Base-by-base conservation (phyloP, 805 yeast species). In the Geotrichum ghanense region DNA sequence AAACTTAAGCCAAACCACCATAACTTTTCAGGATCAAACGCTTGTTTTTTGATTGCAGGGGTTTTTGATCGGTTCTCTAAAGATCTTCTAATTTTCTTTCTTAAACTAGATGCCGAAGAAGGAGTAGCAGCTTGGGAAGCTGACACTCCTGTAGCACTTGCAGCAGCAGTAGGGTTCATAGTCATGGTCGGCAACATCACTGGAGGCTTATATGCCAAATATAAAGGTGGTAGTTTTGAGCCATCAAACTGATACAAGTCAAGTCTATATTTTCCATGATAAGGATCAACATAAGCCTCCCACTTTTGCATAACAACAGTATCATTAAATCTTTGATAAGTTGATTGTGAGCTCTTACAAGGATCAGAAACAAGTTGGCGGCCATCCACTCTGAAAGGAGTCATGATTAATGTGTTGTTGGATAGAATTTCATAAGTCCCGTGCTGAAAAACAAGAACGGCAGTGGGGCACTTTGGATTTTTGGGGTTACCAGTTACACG, bases 121-220 rank as follows among this genome's bases (percentile, higher is more conserved):
- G 37, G 37, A 31, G 37, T 31, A 31, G 37, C 37, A 31, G 37
- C 37, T 47, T 51, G 48, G 12, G 53, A 44, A 21, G 43, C 49
- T 14, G 49, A 43, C n/a, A 46, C 14, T 4, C 46, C 9, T 4
- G 53, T 46, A n/a, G 55, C 24, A 31, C 19, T 31, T 44, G 42
- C 50, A 39, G 47, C 50, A 5, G 70, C 69, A 2, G 95, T 84
- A 20, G 98, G 98, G 64, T 89, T 90, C 72, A 92, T 68, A 0
- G 97, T 89, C 45, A 62, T 66, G 0, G 97, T 92, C 20, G 98
- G 98, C 50, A 92, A 76, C 98, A 92, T 92, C 76, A 83, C 73
- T 7, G 98, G 94, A 3, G 98, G 98, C 56, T 76, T 75, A 69
- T 89, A 92, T 1, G 94, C 95, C 63, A 92, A 73, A 65, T 87